Conservation (phyloP, 352 stramenopile species). For the Pythium volutum region DNA sequence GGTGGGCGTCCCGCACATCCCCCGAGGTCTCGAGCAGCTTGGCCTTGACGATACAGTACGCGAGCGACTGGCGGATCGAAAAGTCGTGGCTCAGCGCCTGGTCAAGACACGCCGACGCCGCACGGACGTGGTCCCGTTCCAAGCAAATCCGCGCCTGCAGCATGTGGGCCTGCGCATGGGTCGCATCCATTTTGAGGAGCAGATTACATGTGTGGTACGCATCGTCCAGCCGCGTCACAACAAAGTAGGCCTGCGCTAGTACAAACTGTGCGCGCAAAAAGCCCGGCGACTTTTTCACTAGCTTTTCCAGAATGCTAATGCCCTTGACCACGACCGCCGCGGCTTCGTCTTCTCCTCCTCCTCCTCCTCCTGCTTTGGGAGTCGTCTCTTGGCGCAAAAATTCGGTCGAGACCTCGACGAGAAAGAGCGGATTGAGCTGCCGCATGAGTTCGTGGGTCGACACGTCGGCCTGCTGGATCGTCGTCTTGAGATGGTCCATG, state of each 20-base stretch:
- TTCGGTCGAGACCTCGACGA: constrained; percentile 84
- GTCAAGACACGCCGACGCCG: constrained; percentile 74
- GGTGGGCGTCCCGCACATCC: constrained; percentile 75
- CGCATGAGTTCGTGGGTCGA: constrained; percentile 77
- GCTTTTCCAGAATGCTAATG: constrained; percentile 79
- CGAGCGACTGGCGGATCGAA: constrained; percentile 71
- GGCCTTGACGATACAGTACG: constrained; percentile 88
- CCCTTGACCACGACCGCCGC: constrained; percentile 39
- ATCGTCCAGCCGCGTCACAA: constrained; percentile 62
- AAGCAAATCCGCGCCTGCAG: constrained; percentile 81
- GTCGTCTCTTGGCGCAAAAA: constrained; percentile 54
- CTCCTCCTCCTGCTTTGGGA: background rate
- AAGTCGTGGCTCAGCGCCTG: constrained; percentile 90
- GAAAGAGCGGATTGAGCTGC: constrained; percentile 85
- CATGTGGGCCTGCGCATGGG: constrained; percentile 74
- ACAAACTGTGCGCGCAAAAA: constrained; percentile 83
- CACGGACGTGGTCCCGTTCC: constrained; percentile 70
- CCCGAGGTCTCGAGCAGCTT: constrained; percentile 75
- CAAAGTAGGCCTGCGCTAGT: constrained; percentile 80
- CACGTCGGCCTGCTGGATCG: constrained; percentile 53
- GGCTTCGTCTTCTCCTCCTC: constrained; percentile 7
- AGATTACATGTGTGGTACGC: constrained; percentile 73
- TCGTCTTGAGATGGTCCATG: constrained; percentile 76
- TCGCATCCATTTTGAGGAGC: constrained; percentile 79
- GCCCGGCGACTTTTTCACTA: constrained; percentile 78